phyloP scores from a whole-genome alignment of 2,329 filamentous ascomycete species.

The Pestalotiopsis fici region DNA sequence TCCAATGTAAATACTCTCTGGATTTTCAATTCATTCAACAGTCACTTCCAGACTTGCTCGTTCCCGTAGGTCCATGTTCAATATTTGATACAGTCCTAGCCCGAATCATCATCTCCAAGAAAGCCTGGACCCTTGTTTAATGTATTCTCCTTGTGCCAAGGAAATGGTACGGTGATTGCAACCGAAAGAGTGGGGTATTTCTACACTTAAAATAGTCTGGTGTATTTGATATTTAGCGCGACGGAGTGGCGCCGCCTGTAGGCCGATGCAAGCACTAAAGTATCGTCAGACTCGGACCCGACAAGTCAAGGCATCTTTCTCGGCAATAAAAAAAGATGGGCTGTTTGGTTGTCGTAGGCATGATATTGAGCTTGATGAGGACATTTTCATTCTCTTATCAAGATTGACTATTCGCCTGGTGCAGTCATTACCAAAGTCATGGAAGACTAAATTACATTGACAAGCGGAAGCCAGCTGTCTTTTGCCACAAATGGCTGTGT shows the following conservation, averaged over 20 bases:
- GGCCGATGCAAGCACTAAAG: not conserved
- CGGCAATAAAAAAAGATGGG: not conserved
- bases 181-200: not conserved
- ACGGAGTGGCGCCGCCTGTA: slow-evolving; percentile 1
- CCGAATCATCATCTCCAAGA: not conserved
- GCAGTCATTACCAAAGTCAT: no score
- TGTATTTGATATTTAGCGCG: not conserved
- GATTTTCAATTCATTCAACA: no score
- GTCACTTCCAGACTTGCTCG: not conserved
- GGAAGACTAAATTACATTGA: no score
- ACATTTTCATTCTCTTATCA: not conserved
- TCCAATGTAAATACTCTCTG: no score
- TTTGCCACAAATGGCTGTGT: no score
- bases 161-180: not conserved
- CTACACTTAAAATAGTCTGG: not conserved
- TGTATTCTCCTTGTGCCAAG: not conserved
- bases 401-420: no score
- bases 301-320: not conserved
- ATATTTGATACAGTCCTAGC: not conserved
- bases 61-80: not conserved
- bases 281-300: not conserved
- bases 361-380: not conserved
- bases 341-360: not conserved
- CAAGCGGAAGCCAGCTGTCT: no score
- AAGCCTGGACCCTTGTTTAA: not conserved